A percentile compares a stretch with the other conserved stretches of the same genome.
These are phyloP conservation scores for Podochytrium sp. DNA, from an alignment of 192 early-diverging fungal species.

Conservation along the genomic window DNA sequence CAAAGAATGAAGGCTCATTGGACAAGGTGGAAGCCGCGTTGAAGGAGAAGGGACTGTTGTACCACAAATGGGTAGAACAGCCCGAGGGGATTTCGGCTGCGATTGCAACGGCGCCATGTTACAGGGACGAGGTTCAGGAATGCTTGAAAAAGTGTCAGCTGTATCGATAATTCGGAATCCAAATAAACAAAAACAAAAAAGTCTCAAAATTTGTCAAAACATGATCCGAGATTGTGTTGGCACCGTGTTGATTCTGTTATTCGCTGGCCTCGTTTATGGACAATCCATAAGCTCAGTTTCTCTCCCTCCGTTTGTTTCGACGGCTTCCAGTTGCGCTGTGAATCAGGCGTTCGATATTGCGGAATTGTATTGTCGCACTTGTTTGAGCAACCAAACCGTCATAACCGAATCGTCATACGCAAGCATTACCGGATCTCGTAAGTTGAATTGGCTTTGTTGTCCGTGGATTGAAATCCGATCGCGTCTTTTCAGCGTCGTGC, in stretches of 20 bases:
- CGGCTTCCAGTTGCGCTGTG: neutral
- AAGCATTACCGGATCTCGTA: conserved; percentile 4
- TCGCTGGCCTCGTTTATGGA: neutral
- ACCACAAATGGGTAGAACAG: conserved; percentile 31
- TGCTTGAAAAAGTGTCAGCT: conserved; percentile 32
- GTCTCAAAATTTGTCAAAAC: too few relatives aligned
- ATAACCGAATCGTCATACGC: neutral
- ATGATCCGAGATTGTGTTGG: too few relatives aligned
- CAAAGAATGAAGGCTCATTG: conserved; percentile 24
- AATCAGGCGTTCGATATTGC: conserved; percentile 8
- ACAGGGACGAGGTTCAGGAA: conserved; percentile 5
- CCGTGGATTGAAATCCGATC: neutral
- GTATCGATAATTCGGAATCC: conserved; percentile 15
- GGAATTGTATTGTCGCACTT: conserved; percentile 18
- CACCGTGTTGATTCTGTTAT: neutral
- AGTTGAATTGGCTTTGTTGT: neutral
- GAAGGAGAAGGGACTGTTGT: conserved; percentile 15
- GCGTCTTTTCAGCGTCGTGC: neutral
- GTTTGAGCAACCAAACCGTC: neutral
- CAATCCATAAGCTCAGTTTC: conserved; percentile 8
- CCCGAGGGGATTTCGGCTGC: conserved; percentile 25
- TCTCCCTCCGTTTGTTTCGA: conserved; percentile 6
- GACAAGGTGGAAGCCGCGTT: conserved; percentile 1
- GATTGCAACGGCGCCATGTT: conserved; percentile 26
- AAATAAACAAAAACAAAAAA: too few relatives aligned